Base-by-base conservation (phyloP, 345 rosid genomes). In the Euphorbia peplus region DNA sequence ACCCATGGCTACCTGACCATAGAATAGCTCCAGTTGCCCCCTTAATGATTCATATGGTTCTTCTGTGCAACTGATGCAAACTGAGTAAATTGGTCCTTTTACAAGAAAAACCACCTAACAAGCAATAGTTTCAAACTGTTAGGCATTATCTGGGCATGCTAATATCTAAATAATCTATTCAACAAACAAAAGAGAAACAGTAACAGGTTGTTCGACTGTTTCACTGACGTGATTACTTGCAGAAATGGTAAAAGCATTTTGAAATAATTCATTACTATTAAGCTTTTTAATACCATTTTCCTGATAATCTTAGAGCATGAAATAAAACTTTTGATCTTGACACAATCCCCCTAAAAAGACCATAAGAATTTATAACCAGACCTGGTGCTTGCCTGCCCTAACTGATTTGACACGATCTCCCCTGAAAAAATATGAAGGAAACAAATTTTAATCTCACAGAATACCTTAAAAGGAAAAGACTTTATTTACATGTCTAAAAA, bases 41-140 rank as follows among this genome's bases (percentile, higher is more conserved):
- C 75, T 87, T 64, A 95, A 80, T 39, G 90, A 88, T 66, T 90
- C 97, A 76, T 88, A 90, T 30, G 98, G 91, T 77, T 95, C 98
- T 75, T 90, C 96, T 15, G 99, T 90, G 83, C 96, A 90, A 83
- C 96, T 87, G 82, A 95, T 95, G 86, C 99, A 92, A 50, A 92
- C 99, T 66, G 92, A 79, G 80, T 95, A 95, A 73, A 95, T 88
- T 26, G 99, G 99, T 53, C 99, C 99, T 79, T 95, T 95, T 50
- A 95, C 95, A 60, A 95, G 96, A 84, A 95, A 95, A 70, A 90
- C 86, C 62, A 95, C 99, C 99, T 95, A 81, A 67, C 18, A 71
- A 52, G 21, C 66, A 66, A 56, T 37, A 59, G 14, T 10, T 30
- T 18, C 46, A 59, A 19, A 59, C 8, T 21, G 4, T 26, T 47